phyloP scores from a whole-genome alignment of 2,329 filamentous ascomycete genomes.

The Beauveria brongniartii region DNA sequence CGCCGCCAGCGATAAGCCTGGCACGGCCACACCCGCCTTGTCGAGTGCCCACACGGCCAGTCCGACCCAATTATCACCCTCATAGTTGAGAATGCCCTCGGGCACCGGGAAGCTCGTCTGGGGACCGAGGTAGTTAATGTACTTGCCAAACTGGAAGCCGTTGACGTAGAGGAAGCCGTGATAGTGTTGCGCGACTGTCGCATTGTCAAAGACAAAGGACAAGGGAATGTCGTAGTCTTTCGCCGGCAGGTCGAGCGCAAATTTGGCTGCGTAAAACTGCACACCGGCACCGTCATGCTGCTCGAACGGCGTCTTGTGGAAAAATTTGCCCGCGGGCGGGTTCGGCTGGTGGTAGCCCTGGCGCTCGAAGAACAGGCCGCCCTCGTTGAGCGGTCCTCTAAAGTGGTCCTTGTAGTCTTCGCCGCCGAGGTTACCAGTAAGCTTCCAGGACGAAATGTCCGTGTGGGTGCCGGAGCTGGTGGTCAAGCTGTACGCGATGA shows the following conservation, averaged over 20 bases:
- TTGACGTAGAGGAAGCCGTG: constrained; percentile 60
- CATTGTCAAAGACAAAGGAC: constrained; percentile 42
- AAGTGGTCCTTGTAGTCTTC: constrained; percentile 48
- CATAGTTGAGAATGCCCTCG: constrained; percentile 58
- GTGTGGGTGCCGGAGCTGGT: constrained; percentile 31
- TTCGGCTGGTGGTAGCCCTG: constrained; percentile 48
- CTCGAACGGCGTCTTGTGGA: constrained; percentile 1
- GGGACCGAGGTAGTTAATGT: constrained; percentile 57
- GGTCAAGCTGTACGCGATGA: constrained; percentile 46
- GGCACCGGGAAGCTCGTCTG: constrained; percentile 61
- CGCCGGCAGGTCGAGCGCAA: constrained; percentile 43
- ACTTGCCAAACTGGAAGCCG: constrained; percentile 55
- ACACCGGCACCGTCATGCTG: constrained; percentile 34
- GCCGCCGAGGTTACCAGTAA: constrained; percentile 55
- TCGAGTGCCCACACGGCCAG: constrained; percentile 50
- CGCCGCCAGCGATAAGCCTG: constrained; percentile 35
- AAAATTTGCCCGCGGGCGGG: constrained; percentile 28
- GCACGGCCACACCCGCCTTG: constrained; percentile 21
- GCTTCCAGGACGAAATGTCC: constrained; percentile 45
- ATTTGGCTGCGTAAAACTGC: constrained; percentile 45
- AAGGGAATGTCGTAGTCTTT: constrained; percentile 47
- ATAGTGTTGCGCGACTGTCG: constrained; percentile 30
- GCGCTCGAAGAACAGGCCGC: constrained; percentile 47
- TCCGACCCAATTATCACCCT: constrained; percentile 56
- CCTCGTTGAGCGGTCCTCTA: constrained; percentile 54